Percentiles rank a stretch among this genome's conserved stretches.
These are phyloP conservation scores for Podospora pseudopauciseta DNA, from an alignment of 495 filamentous ascomycete genomes.

Conservation along the genomic window DNA sequence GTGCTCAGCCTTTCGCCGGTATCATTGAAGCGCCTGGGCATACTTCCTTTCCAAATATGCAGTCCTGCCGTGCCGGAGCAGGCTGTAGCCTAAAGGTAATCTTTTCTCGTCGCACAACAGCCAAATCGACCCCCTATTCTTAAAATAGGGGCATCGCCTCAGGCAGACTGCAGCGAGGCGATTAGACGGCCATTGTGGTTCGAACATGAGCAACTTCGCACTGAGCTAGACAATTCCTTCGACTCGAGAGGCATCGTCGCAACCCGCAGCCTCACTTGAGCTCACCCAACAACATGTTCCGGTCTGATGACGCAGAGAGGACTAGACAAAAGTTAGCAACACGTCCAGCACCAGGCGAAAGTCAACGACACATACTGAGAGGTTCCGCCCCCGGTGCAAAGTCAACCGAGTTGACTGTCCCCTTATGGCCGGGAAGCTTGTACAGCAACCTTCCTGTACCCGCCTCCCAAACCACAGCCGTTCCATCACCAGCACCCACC, in stretches of 20 bases:
- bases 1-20: neutral
- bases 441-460: slow-evolving; percentile 81
- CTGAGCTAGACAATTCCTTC: neutral
- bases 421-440: slow-evolving; percentile 93
- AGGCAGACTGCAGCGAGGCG: neutral
- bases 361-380: slow-evolving; percentile 64
- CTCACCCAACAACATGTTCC: slow-evolving; percentile 74
- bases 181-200: neutral
- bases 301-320: slow-evolving; percentile 81
- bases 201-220: neutral
- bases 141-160: neutral
- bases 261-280: slow-evolving; percentile 39
- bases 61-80: neutral
- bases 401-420: slow-evolving; percentile 90
- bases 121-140: neutral
- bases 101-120: neutral
- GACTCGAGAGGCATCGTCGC: neutral
- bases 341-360: neutral
- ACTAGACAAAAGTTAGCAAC: slow-evolving; percentile 53
- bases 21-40: neutral
- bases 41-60: neutral
- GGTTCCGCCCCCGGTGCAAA: slow-evolving; percentile 81
- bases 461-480: slow-evolving; percentile 83
- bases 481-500: slow-evolving; percentile 85
- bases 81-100: too few relatives aligned